Conservation (phyloP, 2,329 filamentous ascomycete species). For the Blastomyces gilchristii region DNA sequence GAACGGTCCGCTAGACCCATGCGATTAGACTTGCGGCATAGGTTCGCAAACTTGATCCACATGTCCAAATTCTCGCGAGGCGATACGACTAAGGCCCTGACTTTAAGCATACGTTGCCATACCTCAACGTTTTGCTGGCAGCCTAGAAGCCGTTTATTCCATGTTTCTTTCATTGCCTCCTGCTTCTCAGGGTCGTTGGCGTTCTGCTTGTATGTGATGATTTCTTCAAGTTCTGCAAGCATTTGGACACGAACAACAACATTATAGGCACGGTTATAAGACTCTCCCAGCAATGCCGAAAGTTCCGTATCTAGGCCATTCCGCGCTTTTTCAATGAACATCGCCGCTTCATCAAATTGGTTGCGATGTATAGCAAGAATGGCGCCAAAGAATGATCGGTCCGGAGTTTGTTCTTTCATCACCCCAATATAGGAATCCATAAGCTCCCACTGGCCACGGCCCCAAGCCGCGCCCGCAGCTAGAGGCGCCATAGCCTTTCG, state of each 20-base stretch:
- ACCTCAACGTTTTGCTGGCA: slow-evolving; percentile 96
- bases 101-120: slow-evolving; percentile 96
- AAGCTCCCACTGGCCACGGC: slow-evolving; percentile 88
- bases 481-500: slow-evolving; percentile 85
- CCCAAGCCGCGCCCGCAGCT: slow-evolving; percentile 93
- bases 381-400: slow-evolving; percentile 94
- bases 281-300: slow-evolving; percentile 92
- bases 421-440: slow-evolving; percentile 97
- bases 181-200: slow-evolving; percentile 70
- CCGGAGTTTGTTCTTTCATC: slow-evolving; percentile 87
- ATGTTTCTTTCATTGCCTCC: slow-evolving; percentile 81
- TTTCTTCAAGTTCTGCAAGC: slow-evolving; percentile 95
- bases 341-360: slow-evolving; percentile 82
- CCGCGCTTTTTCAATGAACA: slow-evolving; percentile 80
- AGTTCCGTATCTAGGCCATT: slow-evolving; percentile 93
- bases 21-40: slow-evolving; percentile 91
- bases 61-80: slow-evolving; percentile 94
- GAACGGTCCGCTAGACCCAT: slow-evolving; percentile 94
- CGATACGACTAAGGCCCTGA: slow-evolving; percentile 81
- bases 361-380: slow-evolving; percentile 92
- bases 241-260: slow-evolving; percentile 98
- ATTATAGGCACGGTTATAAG: slow-evolving; percentile 92
- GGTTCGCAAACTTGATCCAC: slow-evolving; percentile 99
- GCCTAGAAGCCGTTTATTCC: slow-evolving; percentile 89
- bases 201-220: slow-evolving; percentile 94